A percentile compares a stretch with the other conserved stretches of the same genome.
phyloP scores from a whole-genome alignment of 352 stramenopile genomes.

The Phytophthora niederhauseri region DNA sequence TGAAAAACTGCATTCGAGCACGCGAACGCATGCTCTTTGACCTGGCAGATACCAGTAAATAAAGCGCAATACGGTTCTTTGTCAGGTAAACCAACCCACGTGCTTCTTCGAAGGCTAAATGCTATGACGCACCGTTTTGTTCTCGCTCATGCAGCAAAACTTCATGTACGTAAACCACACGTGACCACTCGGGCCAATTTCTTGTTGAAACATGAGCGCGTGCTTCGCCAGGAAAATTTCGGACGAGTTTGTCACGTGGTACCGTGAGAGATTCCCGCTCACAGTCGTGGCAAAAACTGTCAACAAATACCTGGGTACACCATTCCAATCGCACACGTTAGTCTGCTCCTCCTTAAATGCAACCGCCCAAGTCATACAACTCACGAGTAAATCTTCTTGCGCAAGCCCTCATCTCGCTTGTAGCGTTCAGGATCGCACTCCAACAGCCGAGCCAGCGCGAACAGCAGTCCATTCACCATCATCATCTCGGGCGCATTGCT shows the following conservation, averaged over 20 bases:
- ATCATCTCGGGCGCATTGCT: constrained; percentile 71
- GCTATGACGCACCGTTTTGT: constrained; percentile 62
- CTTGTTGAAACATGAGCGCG: constrained; percentile 43
- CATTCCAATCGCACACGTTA: constrained; percentile 4
- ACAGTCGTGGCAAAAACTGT: constrained; percentile 66
- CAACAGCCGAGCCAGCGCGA: constrained; percentile 62
- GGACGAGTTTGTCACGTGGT: constrained; percentile 70
- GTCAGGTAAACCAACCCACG: neutral
- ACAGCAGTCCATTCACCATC: constrained; percentile 73
- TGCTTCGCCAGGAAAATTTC: constrained; percentile 60
- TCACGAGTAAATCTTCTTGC: constrained; percentile 76
- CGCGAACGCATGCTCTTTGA: constrained; percentile 70
- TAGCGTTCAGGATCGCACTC: constrained; percentile 61
- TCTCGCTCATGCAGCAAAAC: constrained; percentile 66
- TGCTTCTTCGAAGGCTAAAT: neutral
- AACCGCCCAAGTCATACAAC: constrained; percentile 4
- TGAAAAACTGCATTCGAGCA: constrained; percentile 54
- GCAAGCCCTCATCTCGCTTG: constrained; percentile 35
- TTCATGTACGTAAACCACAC: constrained; percentile 77
- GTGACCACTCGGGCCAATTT: constrained; percentile 59
- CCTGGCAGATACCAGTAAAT: constrained; percentile 35
- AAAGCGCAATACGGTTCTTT: neutral
- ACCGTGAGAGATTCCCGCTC: constrained; percentile 64
- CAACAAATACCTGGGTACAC: constrained; percentile 51
- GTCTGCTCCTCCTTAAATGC: neutral